phyloP scores from a whole-genome alignment of 192 early-diverging fungal species.

The Spizellomyces sp. region DNA sequence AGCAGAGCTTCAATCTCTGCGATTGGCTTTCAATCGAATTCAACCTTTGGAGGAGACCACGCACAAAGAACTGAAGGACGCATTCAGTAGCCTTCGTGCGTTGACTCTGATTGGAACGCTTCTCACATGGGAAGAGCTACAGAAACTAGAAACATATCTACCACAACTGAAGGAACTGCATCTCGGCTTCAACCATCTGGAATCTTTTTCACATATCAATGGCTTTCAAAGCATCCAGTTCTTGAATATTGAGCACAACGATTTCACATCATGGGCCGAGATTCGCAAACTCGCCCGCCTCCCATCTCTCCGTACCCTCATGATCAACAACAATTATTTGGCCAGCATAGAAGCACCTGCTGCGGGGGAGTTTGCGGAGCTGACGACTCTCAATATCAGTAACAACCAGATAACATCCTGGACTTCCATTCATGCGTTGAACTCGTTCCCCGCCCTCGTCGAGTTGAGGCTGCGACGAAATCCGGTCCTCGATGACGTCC shows the following conservation, averaged over 20 bases:
- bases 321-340: conserved; percentile 34
- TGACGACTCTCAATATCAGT: conserved; percentile 33
- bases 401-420: conserved; percentile 32
- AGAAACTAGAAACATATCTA: conserved; percentile 23
- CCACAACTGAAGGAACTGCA: conserved; percentile 42
- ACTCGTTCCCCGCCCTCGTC: conserved; percentile 37
- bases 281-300: conserved; percentile 22
- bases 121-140: conserved; percentile 37
- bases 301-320: conserved; percentile 27
- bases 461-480: conserved; percentile 40
- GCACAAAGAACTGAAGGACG: neutral
- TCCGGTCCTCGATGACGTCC: conserved; percentile 29
- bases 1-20: conserved; percentile 33
- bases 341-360: conserved; percentile 7
- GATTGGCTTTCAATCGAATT: conserved; percentile 45
- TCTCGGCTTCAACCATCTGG: conserved; percentile 46
- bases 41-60: neutral
- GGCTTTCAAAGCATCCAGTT: conserved; percentile 28
- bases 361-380: conserved; percentile 13
- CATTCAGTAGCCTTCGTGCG: conserved; percentile 32
- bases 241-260: conserved; percentile 46
- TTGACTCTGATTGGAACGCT: conserved; percentile 40
- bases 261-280: conserved; percentile 37
- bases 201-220: neutral
- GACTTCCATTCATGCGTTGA: conserved; percentile 38